Base-by-base conservation (phyloP, 495 filamentous ascomycete genomes). In the Penicillium cinerascens region DNA sequence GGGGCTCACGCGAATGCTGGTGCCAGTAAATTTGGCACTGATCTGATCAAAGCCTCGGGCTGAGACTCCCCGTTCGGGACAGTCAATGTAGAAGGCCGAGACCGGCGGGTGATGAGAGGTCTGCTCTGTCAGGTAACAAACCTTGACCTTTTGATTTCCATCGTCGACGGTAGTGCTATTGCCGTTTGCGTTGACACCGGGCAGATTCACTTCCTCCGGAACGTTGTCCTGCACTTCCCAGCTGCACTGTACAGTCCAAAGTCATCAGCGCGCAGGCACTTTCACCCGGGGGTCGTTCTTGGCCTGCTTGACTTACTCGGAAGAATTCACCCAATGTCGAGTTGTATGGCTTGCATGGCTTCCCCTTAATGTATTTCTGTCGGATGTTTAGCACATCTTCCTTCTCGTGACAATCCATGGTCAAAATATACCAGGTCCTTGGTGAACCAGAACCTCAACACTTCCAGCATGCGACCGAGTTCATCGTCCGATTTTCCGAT, bases 21-120 rank as follows among this genome's bases (percentile, higher is more conserved):
- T 96, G 37, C 93, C 93, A 1, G 92, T 97, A 72, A 98, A 98
- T 66, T 97, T 98, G 55, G 93, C 93, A 66, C 87, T 92, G 54
- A 98, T 83, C 58, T 98, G 93, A 61, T 98, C 93, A 60, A 90
- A 98, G 0, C 93, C 93, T 47, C 87, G 81, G 16, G 93, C 95
- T 23, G 83, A 84, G 44, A 98, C 80, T 6, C 92, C 93, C 64
- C 90, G 93, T 47, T 93, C 89, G 0, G 91, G 89, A 60, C 93
- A 97, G 67, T 91, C 87, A 54, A 97, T 83, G 68, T 87, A 95
- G 73, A 95, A 98, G 2, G 93, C 93, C 41, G 92, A 97, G 56
- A 98, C 92, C 11, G 93, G 93, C 13, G 93, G 93, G 75, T 98
- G 93, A 53, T 98, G 93, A 6, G 92, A 97, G n/a, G 93, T 95